Base-by-base conservation (phyloP, 2,329 filamentous ascomycete genomes). In the Hypocreales sp. region DNA sequence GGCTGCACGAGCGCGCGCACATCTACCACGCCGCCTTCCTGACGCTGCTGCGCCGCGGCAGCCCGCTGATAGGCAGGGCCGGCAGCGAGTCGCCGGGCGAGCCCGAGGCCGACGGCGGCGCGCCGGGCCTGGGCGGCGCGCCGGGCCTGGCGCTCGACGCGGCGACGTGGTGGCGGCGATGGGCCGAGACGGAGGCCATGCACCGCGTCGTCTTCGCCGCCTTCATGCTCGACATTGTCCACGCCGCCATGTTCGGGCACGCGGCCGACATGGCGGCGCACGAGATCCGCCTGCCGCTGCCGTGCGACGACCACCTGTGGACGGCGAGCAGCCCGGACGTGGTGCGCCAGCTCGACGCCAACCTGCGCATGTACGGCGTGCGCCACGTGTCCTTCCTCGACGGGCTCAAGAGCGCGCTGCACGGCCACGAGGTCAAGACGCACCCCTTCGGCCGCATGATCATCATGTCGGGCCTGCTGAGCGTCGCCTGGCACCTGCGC, bases 241-340 rank as follows among this genome's bases (percentile, higher is more conserved):
- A 94, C 46, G 83, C 83, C 1, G 84, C 80, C 14, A 90, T 93
- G 73, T 93, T 93, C 43, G 84, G 84, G 1, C 84, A 93, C 47
- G 74, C 77, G 1, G 82, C 82, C 0, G 81, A 86, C 34, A 92
- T 93, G 82, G 79, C 83, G 1, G 80, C 83, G 1, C 81, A 92
- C 42, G 84, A 93, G 50, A 79, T 94, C 54, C 73, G 81, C 5
- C 61, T 93, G 5, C 80, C 81, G 0, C 57, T 94, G 5, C 84
- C 84, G 1, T 93, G 84, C 45, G 83, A 92, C 41, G 83, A 93
- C 49, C 70, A 74, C 2, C 55, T 92, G 3, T 94, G 86, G 84
- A 77, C 76, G 9, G 84, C 84, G 2, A 74, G 73, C 2, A 86
- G 70, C 39, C 78, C 79, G 12, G 72, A 77, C 3, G 77, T 78